Evolutionary conservation across 169 alveolate genomes (phyloP).

Genomic region (Eimeria tenella): DNA sequence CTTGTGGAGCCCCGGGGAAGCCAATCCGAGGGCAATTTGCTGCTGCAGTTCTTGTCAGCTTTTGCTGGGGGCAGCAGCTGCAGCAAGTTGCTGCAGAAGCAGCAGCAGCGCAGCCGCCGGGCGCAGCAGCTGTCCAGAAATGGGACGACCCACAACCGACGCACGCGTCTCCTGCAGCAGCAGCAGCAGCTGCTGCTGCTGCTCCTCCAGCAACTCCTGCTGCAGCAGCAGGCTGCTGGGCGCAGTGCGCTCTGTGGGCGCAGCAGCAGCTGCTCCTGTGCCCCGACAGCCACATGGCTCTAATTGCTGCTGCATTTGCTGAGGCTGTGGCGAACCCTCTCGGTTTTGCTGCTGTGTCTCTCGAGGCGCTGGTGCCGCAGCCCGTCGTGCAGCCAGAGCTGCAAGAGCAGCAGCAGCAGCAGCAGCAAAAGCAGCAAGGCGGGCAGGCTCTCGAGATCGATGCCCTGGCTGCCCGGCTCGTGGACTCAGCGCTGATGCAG

Average conservation of each 20-base stretch:
- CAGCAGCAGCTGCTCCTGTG: slow-evolving; percentile 23
- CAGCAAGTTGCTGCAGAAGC: background rate
- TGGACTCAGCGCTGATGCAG: background rate
- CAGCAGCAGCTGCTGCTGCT: background rate
- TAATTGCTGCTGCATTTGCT: background rate
- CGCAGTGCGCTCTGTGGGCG: slow-evolving; percentile 10
- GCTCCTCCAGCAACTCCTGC: background rate
- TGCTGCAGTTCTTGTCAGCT: background rate
- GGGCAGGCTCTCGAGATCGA: background rate
- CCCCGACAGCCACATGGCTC: background rate
- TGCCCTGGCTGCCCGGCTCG: slow-evolving; percentile 24
- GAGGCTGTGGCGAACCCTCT: background rate
- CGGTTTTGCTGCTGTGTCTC: background rate
- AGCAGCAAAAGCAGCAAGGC: background rate
- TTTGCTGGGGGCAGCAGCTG: slow-evolving; percentile 27
- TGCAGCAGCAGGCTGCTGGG: background rate
- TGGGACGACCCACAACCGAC: background rate
- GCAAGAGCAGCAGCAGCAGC: background rate
- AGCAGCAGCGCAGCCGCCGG: slow-evolving; percentile 47
- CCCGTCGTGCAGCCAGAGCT: background rate
- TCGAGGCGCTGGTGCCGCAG: slow-evolving; percentile 21
- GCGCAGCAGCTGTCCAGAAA: background rate
- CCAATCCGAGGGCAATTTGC: background rate
- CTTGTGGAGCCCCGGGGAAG: background rate
- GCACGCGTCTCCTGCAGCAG: background rate